Base-by-base conservation (phyloP, 768 basidiomycete species). In the Kwoniella sp. region DNA sequence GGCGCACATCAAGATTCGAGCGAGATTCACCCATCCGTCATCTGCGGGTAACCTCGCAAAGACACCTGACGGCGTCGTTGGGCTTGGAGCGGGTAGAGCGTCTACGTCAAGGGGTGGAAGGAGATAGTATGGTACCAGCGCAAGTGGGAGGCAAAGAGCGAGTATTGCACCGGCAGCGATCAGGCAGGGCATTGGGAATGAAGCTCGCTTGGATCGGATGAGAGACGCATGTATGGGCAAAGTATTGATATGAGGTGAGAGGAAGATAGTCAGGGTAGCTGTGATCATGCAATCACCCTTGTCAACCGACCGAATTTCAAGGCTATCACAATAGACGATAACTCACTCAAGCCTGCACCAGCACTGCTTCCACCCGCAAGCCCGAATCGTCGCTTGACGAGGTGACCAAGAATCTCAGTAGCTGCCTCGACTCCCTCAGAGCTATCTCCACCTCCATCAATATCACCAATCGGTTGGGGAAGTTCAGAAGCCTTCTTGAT, bases 81-180 rank as follows among this genome's bases (percentile, higher is more conserved):
- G 58, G 24, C 63, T 63, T n/a, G 68, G 49, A 7, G 51, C 53
- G 8, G 47, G 46, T 15, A 54, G 53, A 21, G 56, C 51, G 24
- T 64, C 55, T 3, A 55, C 56, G 22, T 53, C 47, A 7, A 70
- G 57, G 0, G 59, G 44, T 1, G 71, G 68, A 3, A 77, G 58
- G 50, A 79, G 77, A 64, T 79, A 79, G 60, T 79, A 79, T 44
- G 78, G 78, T 4, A 79, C 78, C 6, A 79, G 64, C 1, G 76
- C 71, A 26, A 77, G 64, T 6, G 78, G 78, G 12, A 79, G 70
- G 29, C 68, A 62, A 3, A 79, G 64, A 29, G 68, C 53, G 13
- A 78, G 65, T 36, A 79, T 65, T 21, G 59, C 61, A 0, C 56
- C 54, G 19, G 77, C 68, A 9, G 74, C 60, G 21, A 66, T 63